Evolutionary conservation across 352 stramenopile genomes (phyloP), one percentile per base, ranked within the genome.

Genomic region (Plasmopara viticola): DNA sequence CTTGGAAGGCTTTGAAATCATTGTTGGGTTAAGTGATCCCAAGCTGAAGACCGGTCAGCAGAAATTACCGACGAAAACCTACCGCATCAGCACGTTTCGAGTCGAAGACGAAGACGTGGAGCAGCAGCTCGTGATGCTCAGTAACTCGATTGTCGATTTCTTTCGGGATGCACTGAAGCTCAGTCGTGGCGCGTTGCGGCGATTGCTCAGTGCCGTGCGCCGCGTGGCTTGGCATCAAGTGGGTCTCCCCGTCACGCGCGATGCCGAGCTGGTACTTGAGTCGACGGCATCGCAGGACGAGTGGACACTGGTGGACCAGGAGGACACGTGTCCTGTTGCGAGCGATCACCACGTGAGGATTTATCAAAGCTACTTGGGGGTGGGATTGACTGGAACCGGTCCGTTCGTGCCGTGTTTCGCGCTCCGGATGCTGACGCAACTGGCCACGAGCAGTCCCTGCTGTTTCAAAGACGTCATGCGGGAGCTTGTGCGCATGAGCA

Each of bases 51-150:
- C 60, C 8, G 84, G 84, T 0, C 84, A 90, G 29, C 74, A 82
- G 33, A 87, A 86, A 44, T 59, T 91, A 9, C 70, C 73, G n/a
- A 87, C 74, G 9, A 87, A 84, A 54, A 81, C 59, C 43, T 88
- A 87, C 49, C 76, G 78, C 7, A 87, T 91, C 31, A 74, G 70
- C 10, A 74, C 77, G 7, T 85, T 91, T 47, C 74, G 72, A 15
- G 61, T 90, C 28, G 78, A 94, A 64, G 74, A 94, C 49, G 84
- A 94, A 69, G 84, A 94, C 40, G 78, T 94, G 1, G 84, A 94
- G 45, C 84, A 94, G 58, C 84, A 94, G 49, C 62, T 94, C 9
- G 64, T 86, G 37, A 94, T 94, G 84, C 61, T 94, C 7, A 76
- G 74, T 31, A 86, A 77, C 42, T 91, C 84, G n/a, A 86, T 94